Evolutionary conservation across 805 yeast species (phyloP), one percentile per base, ranked within the genome.

Genomic region (Komagataella ulmi): DNA sequence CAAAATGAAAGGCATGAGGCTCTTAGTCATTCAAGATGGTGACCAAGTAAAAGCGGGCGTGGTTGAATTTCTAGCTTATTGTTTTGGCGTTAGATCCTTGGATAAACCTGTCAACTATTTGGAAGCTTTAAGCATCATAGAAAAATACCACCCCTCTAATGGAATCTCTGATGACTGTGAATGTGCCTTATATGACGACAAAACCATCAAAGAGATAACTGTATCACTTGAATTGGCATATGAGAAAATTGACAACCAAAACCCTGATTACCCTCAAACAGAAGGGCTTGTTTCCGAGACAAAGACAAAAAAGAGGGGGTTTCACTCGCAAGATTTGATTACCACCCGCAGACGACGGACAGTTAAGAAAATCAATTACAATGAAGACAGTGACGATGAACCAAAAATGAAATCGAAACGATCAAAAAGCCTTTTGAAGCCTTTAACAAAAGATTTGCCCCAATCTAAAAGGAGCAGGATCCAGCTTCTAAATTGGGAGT

Each of bases 51-150:
- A 46, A 36, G 23, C 19, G 46, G 52, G 45, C 23, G 44, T 44
- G 17, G 21, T 51, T 24, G 36, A 18, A 46, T 51, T 51, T 21
- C 19, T 53, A 18, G 24, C 46, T 3, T n/a, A 14, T 8, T 47
- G 46, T 14, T 48, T 44, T 18, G 49, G 53, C 3, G 48, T 30
- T 18, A 18, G 30, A 2, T 40, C 47, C 1, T 17, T 51, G 17
- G 24, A 44, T 30, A 23, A 47, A 6, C 21, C 44, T 40, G 45
- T 47, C 14, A 45, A 48, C 30, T 21, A 46, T 21, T 24, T 21
- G 17, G 24, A 45, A n/a, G 48, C 46, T 8, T 4, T 48, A 10
- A 30, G 40, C 40, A 30, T 30, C 6, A 30, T 30, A 30, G 40
- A 30, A 30, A 10, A 30, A 30, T 14, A 30, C 40, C 14, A 30